Conservation (phyloP, 306 rosid genomes). For the Chamaecrista fasciculata region DNA sequence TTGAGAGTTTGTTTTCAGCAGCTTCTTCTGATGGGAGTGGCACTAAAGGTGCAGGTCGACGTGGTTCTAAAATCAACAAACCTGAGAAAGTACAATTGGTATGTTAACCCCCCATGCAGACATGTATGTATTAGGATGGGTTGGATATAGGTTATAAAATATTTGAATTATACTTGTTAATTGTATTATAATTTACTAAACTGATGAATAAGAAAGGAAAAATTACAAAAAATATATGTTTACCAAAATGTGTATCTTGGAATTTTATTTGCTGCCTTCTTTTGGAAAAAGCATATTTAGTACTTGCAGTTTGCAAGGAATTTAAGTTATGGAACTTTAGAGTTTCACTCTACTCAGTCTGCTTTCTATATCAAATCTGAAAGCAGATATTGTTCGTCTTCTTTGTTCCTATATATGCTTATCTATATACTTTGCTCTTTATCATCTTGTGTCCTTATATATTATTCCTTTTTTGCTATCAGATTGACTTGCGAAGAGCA, state of each 20-base stretch:
- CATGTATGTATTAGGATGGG: not conserved
- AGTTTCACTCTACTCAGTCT: conserved; percentile 9
- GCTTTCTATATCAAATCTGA: conserved; percentile 15
- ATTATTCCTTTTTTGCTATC: not conserved
- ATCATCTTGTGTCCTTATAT: conserved; percentile 7
- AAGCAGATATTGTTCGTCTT: not conserved
- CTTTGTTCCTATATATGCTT: not conserved
- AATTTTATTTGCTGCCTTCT: not conserved
- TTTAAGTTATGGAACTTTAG: conserved; percentile 10
- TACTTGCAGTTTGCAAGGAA: conserved; percentile 23
- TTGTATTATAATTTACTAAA: not conserved
- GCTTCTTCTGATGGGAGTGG: conserved; percentile 73
- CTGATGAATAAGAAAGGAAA: conserved; percentile 22
- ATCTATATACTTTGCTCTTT: not conserved
- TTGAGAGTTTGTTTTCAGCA: conserved; percentile 92
- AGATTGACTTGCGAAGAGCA: conserved; percentile 58
- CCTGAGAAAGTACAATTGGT: conserved; percentile 97
- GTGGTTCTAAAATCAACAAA: conserved; percentile 84
- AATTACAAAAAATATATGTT: conserved; percentile 4
- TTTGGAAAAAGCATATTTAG: conserved; percentile 9
- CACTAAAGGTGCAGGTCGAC: conserved; percentile 71
- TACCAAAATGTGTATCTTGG: conserved; percentile 1
- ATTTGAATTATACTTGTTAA: conserved; percentile 2
- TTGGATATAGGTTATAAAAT: not conserved
- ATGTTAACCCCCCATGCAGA: conserved; percentile 32